Conservation (phyloP, 345 rosid genomes). For the Raphanus raphanistrum region DNA sequence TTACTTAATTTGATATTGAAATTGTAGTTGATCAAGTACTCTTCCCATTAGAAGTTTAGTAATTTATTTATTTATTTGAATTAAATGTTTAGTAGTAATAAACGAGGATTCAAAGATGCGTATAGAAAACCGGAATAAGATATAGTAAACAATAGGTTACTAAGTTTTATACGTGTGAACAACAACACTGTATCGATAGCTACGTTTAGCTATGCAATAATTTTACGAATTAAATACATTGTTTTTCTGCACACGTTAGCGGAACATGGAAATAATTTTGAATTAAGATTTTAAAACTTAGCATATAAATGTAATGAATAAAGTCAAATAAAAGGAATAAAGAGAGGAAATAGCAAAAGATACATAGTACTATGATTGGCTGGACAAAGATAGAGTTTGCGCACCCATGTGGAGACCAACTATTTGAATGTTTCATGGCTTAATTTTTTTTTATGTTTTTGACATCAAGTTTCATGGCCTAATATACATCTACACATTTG, state of each 20-base stretch:
- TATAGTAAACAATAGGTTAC: neutral
- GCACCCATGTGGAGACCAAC: constrained; percentile 45
- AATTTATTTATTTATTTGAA: neutral
- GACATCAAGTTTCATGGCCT: no score
- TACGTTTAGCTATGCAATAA: neutral
- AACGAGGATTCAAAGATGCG: constrained; percentile 13
- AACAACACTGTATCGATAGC: constrained; percentile 28
- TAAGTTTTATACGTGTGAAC: constrained; percentile 30
- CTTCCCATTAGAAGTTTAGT: neutral
- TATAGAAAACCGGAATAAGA: neutral
- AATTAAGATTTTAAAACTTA: neutral
- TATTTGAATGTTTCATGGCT: constrained; percentile 35
- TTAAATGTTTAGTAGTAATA: neutral
- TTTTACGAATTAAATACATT: neutral
- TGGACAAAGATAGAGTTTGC: constrained; percentile 36
- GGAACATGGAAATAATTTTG: neutral
- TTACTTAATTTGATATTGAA: neutral
- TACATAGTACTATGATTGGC: constrained; percentile 33
- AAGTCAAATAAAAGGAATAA: constrained; percentile 11
- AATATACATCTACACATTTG: no score
- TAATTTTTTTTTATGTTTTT: neutral
- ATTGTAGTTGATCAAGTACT: constrained; percentile 27
- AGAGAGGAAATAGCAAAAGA: constrained; percentile 16
- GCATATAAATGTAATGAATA: neutral
- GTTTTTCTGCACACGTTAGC: constrained; percentile 21